Evolutionary conservation across 2,329 filamentous ascomycete species (phyloP).

Genomic region (Ceratocystis cubensis): DNA sequence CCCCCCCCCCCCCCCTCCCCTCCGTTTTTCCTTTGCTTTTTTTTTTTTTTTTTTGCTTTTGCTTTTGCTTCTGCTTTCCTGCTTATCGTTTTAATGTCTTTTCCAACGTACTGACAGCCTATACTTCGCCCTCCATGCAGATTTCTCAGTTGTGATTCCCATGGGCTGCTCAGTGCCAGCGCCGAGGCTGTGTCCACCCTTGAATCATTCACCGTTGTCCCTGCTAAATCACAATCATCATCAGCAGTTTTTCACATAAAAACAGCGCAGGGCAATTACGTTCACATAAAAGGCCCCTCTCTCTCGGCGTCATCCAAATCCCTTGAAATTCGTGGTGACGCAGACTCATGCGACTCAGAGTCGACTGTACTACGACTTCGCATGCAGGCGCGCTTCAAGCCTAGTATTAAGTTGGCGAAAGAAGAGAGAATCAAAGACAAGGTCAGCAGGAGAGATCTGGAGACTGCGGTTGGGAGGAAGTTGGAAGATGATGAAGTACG

Average conservation of each 20-base stretch:
- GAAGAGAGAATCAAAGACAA: conserved; percentile 75
- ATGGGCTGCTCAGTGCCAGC: conserved; percentile 62
- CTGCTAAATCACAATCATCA: conserved; percentile 45
- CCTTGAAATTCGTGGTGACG: conserved; percentile 65
- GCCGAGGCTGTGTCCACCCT: conserved; percentile 71
- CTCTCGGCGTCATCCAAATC: conserved; percentile 37
- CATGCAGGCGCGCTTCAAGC: conserved; percentile 94
- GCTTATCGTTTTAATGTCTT: background rate
- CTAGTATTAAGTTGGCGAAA: conserved; percentile 57
- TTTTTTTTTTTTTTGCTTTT: background rate
- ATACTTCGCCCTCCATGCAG: conserved; percentile 32
- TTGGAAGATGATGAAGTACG: conserved; percentile 79
- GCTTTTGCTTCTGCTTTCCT: background rate
- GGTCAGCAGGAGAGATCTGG: conserved; percentile 73
- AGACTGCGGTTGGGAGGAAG: conserved; percentile 62
- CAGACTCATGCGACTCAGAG: conserved; percentile 51
- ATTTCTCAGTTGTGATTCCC: conserved; percentile 76
- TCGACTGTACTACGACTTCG: conserved; percentile 65
- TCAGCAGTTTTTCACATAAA: conserved; percentile 61
- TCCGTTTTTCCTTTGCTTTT: too few species aligned
- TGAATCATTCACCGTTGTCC: conserved; percentile 64
- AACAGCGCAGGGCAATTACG: conserved; percentile 57
- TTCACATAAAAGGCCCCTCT: conserved; percentile 43
- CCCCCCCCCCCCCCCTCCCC: too few species aligned
- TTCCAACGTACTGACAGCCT: conserved; percentile 8